These are phyloP conservation scores for Hanseniaspora pseudoguilliermondii DNA, from an alignment of 805 yeast genomes.

Conservation along the genomic window DNA sequence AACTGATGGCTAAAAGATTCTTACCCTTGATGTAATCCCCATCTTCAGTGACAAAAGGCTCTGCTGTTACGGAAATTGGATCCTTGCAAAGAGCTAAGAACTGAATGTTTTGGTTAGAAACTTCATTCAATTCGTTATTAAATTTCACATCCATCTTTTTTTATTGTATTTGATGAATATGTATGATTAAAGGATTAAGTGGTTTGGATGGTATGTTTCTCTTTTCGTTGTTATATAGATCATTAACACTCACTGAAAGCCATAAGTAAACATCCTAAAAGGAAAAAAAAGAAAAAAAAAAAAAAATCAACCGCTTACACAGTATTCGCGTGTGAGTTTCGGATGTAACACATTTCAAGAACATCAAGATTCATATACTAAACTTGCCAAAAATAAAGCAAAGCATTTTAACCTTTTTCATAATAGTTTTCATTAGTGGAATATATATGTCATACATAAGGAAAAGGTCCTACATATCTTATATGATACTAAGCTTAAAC, in stretches of 20 bases:
- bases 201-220: no score
- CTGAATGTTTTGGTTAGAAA: not conserved
- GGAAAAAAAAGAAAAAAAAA: no score
- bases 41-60: not conserved
- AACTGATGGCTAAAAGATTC: not conserved
- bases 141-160: not conserved
- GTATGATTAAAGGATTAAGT: not conserved
- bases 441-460: not conserved
- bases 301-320: no score
- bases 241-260: no score
- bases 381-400: no score
- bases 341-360: no score
- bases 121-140: not conserved
- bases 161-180: not conserved
- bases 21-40: not conserved
- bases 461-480: not conserved
- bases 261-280: no score
- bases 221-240: no score
- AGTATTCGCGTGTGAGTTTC: no score
- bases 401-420: not conserved
- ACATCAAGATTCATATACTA: no score
- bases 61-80: not conserved
- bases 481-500: constrained; percentile 39
- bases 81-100: not conserved
- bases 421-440: not conserved